Conservation (phyloP, 257 asterid genomes). For the Plectranthus barbatus region DNA sequence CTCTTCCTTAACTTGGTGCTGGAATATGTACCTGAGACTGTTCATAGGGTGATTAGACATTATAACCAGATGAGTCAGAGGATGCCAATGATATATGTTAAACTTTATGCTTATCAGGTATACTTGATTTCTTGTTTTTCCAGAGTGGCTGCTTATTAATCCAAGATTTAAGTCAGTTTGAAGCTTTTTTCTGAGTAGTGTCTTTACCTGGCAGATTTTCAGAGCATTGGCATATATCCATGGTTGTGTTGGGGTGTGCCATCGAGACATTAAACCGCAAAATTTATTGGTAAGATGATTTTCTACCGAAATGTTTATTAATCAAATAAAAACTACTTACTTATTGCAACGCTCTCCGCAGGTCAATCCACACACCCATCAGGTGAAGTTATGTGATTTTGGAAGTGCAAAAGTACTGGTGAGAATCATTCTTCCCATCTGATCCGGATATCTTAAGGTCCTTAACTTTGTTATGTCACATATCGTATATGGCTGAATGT, state of each 20-base stretch:
- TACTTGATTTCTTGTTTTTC: background rate
- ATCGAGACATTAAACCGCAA: constrained; percentile 85
- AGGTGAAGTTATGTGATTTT: constrained; percentile 87
- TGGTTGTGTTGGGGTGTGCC: constrained; percentile 80
- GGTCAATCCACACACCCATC: constrained; percentile 92
- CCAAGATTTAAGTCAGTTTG: background rate
- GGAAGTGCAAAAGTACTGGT: constrained; percentile 93
- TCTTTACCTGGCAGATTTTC: constrained; percentile 40
- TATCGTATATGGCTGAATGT: background rate
- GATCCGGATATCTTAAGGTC: background rate
- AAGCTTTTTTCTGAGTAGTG: background rate
- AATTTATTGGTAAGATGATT: constrained; percentile 53
- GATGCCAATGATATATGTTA: constrained; percentile 73
- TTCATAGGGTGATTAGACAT: constrained; percentile 74
- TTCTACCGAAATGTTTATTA: background rate
- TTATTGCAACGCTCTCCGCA: constrained; percentile 14
- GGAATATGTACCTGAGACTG: constrained; percentile 85
- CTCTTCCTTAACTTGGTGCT: constrained; percentile 77
- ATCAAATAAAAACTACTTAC: background rate
- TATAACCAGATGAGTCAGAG: constrained; percentile 74
- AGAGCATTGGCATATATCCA: constrained; percentile 71
- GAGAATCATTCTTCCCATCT: constrained; percentile 3
- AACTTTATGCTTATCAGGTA: constrained; percentile 79
- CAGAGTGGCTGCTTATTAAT: background rate
- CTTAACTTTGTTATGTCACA: background rate